Conservation (phyloP, 441 rosid genomes). For the Bruguiera hainesii region DNA sequence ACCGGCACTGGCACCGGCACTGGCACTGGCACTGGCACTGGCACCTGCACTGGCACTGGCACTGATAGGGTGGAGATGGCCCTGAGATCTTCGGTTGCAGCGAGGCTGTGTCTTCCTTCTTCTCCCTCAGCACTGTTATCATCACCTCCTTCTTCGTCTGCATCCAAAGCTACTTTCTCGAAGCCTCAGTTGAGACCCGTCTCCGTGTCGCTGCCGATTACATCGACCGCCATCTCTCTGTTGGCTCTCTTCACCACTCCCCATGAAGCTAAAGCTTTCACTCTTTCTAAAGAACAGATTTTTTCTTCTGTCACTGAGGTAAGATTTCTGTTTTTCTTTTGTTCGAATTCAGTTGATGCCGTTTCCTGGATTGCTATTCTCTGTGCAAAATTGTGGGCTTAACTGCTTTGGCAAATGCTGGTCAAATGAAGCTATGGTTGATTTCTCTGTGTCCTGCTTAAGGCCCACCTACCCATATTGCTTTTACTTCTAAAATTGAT, state of each 20-base stretch:
- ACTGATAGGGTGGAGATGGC: slow-evolving; percentile 44
- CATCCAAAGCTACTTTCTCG: slow-evolving; percentile 27
- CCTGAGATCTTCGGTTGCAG: slow-evolving; percentile 46
- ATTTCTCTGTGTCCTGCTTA: not conserved
- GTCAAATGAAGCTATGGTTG: not conserved
- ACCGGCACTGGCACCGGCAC: no score
- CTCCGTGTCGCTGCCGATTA: slow-evolving; percentile 48
- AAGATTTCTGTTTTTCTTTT: slow-evolving; percentile 7
- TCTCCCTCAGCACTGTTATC: slow-evolving; percentile 17
- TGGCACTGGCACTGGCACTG: no score
- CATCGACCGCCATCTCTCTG: slow-evolving; percentile 64
- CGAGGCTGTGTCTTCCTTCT: slow-evolving; percentile 38
- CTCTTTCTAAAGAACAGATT: slow-evolving; percentile 75
- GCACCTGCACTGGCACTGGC: no score
- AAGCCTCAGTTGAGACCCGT: slow-evolving; percentile 42
- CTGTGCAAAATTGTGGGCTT: not conserved
- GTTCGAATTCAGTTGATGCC: not conserved
- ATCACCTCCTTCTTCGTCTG: slow-evolving; percentile 11
- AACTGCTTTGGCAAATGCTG: not conserved
- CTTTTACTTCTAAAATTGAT: slow-evolving; percentile 10
- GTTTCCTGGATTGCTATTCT: not conserved
- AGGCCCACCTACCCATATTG: slow-evolving; percentile 11
- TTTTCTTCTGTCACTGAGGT: slow-evolving; percentile 80
- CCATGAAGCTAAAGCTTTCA: slow-evolving; percentile 59
- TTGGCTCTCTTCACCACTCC: slow-evolving; percentile 57